Evolutionary conservation across 2,329 filamentous ascomycete species (phyloP).

Genomic region (Phialocephala sp.): DNA sequence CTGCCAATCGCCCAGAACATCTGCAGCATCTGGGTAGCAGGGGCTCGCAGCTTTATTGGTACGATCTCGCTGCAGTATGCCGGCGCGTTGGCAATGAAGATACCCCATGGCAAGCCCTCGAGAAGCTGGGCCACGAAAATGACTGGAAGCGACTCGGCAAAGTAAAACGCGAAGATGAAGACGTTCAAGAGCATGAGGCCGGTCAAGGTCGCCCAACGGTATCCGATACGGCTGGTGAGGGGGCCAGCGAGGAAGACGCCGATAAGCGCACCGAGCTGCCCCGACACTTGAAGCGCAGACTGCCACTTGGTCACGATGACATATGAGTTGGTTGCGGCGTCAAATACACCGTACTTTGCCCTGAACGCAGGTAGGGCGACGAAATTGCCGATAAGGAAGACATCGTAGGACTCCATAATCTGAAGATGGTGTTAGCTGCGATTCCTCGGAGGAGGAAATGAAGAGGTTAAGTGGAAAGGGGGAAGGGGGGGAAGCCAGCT

Average conservation of each 20-base stretch:
- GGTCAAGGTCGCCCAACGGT: slow-evolving; percentile 62
- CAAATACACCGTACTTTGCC: slow-evolving; percentile 51
- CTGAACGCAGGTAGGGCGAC: slow-evolving; percentile 56
- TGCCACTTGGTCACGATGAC: slow-evolving; percentile 62
- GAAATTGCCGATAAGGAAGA: slow-evolving; percentile 66
- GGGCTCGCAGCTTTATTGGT: slow-evolving; percentile 61
- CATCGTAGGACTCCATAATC: slow-evolving; percentile 69
- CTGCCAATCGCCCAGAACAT: slow-evolving; percentile 69
- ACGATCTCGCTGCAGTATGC: slow-evolving; percentile 68
- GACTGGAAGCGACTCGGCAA: slow-evolving; percentile 49
- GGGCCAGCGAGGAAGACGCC: slow-evolving; percentile 65
- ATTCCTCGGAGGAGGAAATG: slow-evolving; percentile 7
- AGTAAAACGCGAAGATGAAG: slow-evolving; percentile 49
- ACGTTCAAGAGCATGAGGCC: slow-evolving; percentile 62
- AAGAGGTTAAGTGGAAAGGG: slow-evolving; percentile 6
- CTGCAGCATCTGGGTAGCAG: slow-evolving; percentile 66
- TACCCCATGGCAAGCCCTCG: slow-evolving; percentile 68
- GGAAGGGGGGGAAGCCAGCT: slow-evolving; percentile 19
- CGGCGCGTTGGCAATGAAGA: slow-evolving; percentile 69
- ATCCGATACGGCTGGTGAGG: slow-evolving; percentile 63
- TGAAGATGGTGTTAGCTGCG: slow-evolving; percentile 38
- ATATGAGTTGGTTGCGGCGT: slow-evolving; percentile 31
- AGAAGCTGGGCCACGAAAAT: slow-evolving; percentile 61
- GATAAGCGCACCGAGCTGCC: slow-evolving; percentile 63
- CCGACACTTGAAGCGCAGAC: slow-evolving; percentile 58